These are phyloP conservation scores for Penicillium odoratum DNA, from an alignment of 495 filamentous ascomycete genomes.

Conservation along the genomic window DNA sequence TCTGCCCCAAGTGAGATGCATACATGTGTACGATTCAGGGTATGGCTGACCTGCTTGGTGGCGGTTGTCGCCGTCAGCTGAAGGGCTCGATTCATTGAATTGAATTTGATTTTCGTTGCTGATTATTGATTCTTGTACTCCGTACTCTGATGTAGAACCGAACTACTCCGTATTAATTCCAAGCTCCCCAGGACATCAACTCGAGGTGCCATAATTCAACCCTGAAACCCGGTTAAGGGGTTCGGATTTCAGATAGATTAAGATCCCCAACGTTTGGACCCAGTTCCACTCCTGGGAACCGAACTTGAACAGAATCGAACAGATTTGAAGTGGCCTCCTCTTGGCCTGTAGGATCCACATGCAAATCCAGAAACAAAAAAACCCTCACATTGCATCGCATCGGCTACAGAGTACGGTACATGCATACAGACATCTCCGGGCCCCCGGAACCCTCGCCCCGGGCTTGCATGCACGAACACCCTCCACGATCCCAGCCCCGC, in stretches of 20 bases:
- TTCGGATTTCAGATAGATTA: not conserved
- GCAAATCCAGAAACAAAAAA: not conserved
- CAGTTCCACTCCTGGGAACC: too few species aligned
- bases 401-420: not conserved
- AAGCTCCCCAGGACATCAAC: not conserved
- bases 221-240: not conserved
- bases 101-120: not conserved
- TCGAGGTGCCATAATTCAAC: not conserved
- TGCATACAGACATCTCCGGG: not conserved
- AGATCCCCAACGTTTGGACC: not conserved
- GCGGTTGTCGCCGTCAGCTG: constrained; percentile 7
- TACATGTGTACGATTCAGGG: not conserved
- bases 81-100: not conserved
- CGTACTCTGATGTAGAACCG: not conserved
- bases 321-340: too few species aligned
- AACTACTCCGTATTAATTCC: not conserved
- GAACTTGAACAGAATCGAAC: too few species aligned
- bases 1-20: too few species aligned
- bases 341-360: too few species aligned
- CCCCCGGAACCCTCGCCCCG: constrained; percentile 5
- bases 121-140: not conserved
- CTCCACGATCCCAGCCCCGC: constrained; percentile 26
- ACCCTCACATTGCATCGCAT: not conserved
- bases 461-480: constrained; percentile 20
- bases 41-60: constrained; percentile 6